These are phyloP conservation scores for Tulasnella sp. DNA, from an alignment of 768 basidiomycete species.

Conservation along the genomic window DNA sequence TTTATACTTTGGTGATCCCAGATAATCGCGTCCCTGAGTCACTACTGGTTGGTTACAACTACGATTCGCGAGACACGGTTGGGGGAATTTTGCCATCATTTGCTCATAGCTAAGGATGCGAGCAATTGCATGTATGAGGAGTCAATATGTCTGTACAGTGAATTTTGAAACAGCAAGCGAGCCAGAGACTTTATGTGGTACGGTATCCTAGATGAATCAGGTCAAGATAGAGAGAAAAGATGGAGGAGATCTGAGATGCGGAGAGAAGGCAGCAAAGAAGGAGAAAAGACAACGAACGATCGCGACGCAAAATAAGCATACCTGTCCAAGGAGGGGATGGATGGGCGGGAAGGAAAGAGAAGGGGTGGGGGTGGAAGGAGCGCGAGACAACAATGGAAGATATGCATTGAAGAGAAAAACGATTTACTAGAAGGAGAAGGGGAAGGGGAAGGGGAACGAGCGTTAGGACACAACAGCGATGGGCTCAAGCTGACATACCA, in stretches of 20 bases:
- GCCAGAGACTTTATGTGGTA: no score
- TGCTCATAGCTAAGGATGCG: no score
- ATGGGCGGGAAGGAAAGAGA: neutral
- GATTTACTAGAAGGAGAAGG: slow-evolving; percentile 3
- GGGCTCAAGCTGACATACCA: slow-evolving; percentile 12
- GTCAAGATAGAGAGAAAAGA: neutral
- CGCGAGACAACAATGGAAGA: neutral
- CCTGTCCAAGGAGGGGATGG: neutral
- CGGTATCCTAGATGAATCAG: no score
- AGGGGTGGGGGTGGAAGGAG: neutral
- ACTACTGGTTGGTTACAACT: no score
- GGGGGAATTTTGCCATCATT: no score
- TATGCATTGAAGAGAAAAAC: slow-evolving; percentile 11
- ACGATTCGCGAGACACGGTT: no score
- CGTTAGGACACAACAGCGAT: neutral
- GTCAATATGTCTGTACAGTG: no score
- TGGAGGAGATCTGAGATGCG: neutral
- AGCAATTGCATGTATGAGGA: no score
- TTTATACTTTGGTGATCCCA: no score
- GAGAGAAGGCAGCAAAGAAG: neutral
- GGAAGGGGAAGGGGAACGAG: slow-evolving; percentile 1
- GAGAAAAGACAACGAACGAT: neutral
- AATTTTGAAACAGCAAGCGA: no score
- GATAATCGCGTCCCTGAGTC: no score
- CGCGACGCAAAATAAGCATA: neutral